Conservation (phyloP, 2,329 filamentous ascomycete species). For the Diplocarpon rosae region DNA sequence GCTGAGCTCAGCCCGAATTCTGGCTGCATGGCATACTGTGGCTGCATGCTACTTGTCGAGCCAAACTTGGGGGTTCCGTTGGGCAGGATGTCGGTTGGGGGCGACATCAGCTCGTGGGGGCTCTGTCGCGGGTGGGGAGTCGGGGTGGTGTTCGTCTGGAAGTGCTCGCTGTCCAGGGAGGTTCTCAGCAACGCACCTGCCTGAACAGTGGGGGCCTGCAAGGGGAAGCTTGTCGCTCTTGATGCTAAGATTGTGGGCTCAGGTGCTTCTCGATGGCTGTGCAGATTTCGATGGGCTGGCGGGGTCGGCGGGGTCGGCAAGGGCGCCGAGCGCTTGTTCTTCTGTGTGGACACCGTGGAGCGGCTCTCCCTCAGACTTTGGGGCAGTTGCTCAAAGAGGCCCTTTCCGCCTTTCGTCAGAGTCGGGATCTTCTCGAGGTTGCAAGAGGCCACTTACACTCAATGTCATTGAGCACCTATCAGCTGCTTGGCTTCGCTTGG, state of each 20-base stretch:
- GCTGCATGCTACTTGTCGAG: constrained; percentile 12
- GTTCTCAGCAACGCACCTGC: constrained; percentile 15
- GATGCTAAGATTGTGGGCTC: constrained; percentile 2
- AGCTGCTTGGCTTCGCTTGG: constrained; percentile 77
- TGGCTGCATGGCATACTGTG: constrained; percentile 21
- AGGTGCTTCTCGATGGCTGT: not conserved
- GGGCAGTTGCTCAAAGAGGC: constrained; percentile 74
- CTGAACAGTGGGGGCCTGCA: constrained; percentile 18
- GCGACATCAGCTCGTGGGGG: constrained; percentile 20
- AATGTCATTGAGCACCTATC: constrained; percentile 74
- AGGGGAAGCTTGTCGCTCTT: constrained; percentile 24
- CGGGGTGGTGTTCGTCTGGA: constrained; percentile 17
- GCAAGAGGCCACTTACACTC: constrained; percentile 42
- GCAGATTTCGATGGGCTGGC: constrained; percentile 20
- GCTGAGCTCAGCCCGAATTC: constrained; percentile 26
- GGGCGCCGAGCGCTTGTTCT: constrained; percentile 48
- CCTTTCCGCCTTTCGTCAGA: constrained; percentile 35
- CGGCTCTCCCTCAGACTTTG: constrained; percentile 51
- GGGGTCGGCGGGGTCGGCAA: constrained; percentile 30
- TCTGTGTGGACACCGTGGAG: constrained; percentile 28
- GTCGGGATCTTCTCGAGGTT: not conserved
- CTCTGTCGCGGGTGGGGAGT: constrained; percentile 22
- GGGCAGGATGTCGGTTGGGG: constrained; percentile 19
- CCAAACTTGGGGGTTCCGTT: constrained; percentile 21
- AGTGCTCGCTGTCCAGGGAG: constrained; percentile 23